phyloP scores from a whole-genome alignment of 2,329 filamentous ascomycete species.

The Sclerotinia glacialis region DNA sequence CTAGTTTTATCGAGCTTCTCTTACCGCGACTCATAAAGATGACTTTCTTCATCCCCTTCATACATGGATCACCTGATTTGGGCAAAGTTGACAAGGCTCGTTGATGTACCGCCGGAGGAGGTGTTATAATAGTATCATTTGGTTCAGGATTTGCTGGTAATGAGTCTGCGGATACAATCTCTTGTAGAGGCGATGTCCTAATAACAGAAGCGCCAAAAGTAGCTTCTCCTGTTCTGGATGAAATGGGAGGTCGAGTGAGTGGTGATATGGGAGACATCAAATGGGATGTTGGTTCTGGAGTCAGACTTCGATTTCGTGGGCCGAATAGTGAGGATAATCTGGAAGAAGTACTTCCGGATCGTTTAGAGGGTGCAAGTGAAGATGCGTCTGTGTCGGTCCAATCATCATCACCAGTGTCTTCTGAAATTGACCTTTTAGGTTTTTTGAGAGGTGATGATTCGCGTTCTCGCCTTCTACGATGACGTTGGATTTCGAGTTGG shows the following conservation, averaged over 20 bases:
- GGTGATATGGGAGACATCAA: conserved; percentile 9
- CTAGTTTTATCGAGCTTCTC: conserved; percentile 13
- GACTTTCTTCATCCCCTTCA: background rate
- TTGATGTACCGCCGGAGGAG: background rate
- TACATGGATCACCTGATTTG: background rate
- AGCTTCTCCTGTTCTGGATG: background rate
- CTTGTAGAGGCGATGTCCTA: conserved; percentile 1
- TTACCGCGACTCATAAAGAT: conserved; percentile 15
- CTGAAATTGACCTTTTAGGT: background rate
- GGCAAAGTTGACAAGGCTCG: background rate
- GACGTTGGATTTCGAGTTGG: conserved; percentile 8
- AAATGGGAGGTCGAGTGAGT: background rate
- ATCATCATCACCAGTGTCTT: conserved; percentile 1
- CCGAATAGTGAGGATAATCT: conserved; percentile 14
- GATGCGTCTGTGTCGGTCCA: conserved; percentile 17
- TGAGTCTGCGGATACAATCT: conserved; percentile 16
- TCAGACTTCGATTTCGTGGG: conserved; percentile 9
- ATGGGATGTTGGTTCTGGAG: background rate
- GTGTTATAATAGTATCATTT: conserved; percentile 8
- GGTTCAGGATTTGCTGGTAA: conserved; percentile 15
- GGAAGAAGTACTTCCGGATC: conserved; percentile 1
- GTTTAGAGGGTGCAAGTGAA: conserved; percentile 1
- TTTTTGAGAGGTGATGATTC: background rate
- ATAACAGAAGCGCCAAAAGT: background rate
- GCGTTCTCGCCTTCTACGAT: conserved; percentile 1